These are phyloP conservation scores for Alternaria metachromatica DNA, from an alignment of 2,329 filamentous ascomycete genomes.

Conservation along the genomic window DNA sequence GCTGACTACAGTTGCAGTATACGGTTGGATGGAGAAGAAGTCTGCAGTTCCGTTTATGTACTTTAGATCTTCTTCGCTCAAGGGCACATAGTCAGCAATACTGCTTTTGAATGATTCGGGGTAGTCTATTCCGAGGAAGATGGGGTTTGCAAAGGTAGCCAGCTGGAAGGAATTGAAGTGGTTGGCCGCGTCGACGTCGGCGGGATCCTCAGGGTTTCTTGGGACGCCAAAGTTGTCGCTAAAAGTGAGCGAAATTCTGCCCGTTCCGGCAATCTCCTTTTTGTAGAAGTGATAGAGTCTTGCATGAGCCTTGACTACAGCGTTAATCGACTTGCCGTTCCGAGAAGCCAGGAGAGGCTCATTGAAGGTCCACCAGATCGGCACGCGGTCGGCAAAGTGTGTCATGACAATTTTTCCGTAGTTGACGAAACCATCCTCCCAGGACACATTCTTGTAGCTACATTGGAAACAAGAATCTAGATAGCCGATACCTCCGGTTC, in stretches of 20 bases:
- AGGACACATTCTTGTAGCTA: conserved; percentile 52
- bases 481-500: conserved; percentile 39
- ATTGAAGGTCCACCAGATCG: conserved; percentile 62
- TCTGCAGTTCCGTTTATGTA: conserved; percentile 56
- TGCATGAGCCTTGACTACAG: conserved; percentile 55
- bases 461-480: conserved; percentile 47
- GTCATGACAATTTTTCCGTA: conserved; percentile 62
- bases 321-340: conserved; percentile 50
- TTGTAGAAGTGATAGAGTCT: conserved; percentile 61
- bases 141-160: conserved; percentile 59
- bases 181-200: conserved; percentile 55
- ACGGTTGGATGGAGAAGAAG: conserved; percentile 65
- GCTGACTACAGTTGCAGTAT: conserved; percentile 63
- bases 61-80: conserved; percentile 57
- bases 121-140: conserved; percentile 61
- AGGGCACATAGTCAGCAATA: conserved; percentile 48
- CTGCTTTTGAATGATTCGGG: conserved; percentile 54
- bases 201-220: conserved; percentile 46
- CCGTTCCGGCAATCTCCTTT: conserved; percentile 59
- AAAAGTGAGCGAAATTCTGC: conserved; percentile 59
- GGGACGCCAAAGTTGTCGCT: conserved; percentile 51
- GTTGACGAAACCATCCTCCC: conserved; percentile 60
- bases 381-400: conserved; percentile 60
- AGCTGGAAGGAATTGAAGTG: conserved; percentile 55
- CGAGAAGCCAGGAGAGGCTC: conserved; percentile 56